These are phyloP conservation scores for Globisporangium ultimum DNA, from an alignment of 352 stramenopile genomes.

Conservation along the genomic window DNA sequence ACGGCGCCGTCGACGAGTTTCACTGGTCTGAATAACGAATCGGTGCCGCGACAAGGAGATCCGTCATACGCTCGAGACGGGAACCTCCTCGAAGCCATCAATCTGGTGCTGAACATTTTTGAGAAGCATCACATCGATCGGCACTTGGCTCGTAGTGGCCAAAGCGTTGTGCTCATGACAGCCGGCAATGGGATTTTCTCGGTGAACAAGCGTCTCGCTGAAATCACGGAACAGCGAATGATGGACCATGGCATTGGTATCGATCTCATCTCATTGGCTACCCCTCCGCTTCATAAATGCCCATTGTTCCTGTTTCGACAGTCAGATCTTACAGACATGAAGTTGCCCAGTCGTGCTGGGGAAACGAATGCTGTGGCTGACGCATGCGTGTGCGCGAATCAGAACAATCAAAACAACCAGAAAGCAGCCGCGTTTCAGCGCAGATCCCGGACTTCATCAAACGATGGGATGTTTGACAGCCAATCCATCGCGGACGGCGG, in stretches of 20 bases:
- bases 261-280: slow-evolving; percentile 94
- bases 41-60: slow-evolving; percentile 31
- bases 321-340: slow-evolving; percentile 64
- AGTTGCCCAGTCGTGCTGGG: slow-evolving; percentile 41
- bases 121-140: slow-evolving; percentile 98
- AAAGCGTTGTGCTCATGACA: slow-evolving; percentile 96
- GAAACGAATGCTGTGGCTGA: slow-evolving; percentile 28
- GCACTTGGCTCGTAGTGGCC: slow-evolving; percentile 94
- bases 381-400: slow-evolving; percentile 38
- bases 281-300: slow-evolving; percentile 95
- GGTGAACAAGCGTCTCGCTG: slow-evolving; percentile 92
- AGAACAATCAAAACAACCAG: slow-evolving; percentile 16
- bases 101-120: slow-evolving; percentile 98
- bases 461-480: slow-evolving; percentile 36
- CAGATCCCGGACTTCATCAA: slow-evolving; percentile 39
- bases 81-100: slow-evolving; percentile 98
- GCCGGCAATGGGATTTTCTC: slow-evolving; percentile 96
- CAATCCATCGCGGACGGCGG: slow-evolving; percentile 32
- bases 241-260: slow-evolving; percentile 99
- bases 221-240: slow-evolving; percentile 99
- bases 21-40: not conserved
- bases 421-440: slow-evolving; percentile 31
- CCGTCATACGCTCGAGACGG: slow-evolving; percentile 77
- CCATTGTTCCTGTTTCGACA: slow-evolving; percentile 97
- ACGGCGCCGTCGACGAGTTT: slow-evolving; percentile 10